Percentiles rank a stretch among this genome's conserved stretches.
Conservation (phyloP, 2,329 filamentous ascomycete genomes). For the Ophiostoma quercus region DNA sequence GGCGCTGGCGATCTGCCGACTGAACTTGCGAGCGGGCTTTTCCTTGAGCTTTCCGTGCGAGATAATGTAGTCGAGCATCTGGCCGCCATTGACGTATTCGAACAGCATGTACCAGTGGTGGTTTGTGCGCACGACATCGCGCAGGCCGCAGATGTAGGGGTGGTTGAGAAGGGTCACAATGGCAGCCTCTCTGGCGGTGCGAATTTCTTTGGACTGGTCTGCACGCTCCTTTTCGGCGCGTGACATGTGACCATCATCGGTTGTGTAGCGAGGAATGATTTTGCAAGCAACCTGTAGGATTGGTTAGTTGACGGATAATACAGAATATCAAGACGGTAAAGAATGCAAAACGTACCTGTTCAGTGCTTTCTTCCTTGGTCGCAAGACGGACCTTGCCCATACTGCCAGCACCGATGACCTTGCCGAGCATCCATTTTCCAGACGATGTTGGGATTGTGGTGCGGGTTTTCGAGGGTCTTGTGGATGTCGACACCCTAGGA, state of each 20-base stretch:
- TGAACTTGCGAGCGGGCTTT: slow-evolving; percentile 96
- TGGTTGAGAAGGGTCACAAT: slow-evolving; percentile 93
- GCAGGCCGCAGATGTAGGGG: slow-evolving; percentile 91
- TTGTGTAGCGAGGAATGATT: slow-evolving; percentile 86
- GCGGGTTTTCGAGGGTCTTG: slow-evolving; percentile 53
- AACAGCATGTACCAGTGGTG: slow-evolving; percentile 99
- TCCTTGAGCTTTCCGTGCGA: slow-evolving; percentile 96
- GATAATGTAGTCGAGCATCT: slow-evolving; percentile 99
- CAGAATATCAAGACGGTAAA: neutral
- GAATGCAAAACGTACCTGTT: slow-evolving; percentile 60
- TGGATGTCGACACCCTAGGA: slow-evolving; percentile 41
- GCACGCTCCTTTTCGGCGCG: slow-evolving; percentile 76
- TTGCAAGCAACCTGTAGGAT: slow-evolving; percentile 78
- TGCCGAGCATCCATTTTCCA: slow-evolving; percentile 90
- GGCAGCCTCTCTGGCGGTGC: slow-evolving; percentile 89
- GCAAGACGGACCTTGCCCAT: slow-evolving; percentile 99
- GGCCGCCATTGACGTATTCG: slow-evolving; percentile 96
- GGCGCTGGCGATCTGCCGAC: slow-evolving; percentile 91
- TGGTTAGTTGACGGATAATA: neutral
- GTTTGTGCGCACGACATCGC: slow-evolving; percentile 90
- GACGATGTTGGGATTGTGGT: slow-evolving; percentile 87
- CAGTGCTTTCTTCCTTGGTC: slow-evolving; percentile 79
- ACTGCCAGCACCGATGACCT: slow-evolving; percentile 94
- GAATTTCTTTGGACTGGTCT: slow-evolving; percentile 93
- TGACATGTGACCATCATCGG: slow-evolving; percentile 72